phyloP scores from a whole-genome alignment of 768 basidiomycete species.

The Pleurotus cornucopiae region DNA sequence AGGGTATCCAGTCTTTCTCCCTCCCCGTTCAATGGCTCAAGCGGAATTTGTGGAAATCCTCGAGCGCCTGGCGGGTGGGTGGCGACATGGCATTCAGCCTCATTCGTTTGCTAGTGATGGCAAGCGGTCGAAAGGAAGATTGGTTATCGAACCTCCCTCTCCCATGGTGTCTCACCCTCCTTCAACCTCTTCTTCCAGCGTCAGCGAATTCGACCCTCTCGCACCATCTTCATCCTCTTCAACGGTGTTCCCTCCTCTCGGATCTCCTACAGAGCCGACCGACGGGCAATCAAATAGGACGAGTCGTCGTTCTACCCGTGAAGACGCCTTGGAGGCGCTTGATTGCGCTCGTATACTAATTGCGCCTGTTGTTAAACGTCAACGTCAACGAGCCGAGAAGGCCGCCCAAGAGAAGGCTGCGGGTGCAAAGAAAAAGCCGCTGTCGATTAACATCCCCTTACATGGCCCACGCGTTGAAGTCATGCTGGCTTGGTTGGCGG shows the following conservation, averaged over 20 bases:
- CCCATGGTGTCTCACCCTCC: slow-evolving; percentile 20
- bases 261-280: background rate
- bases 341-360: slow-evolving; percentile 72
- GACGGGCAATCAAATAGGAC: slow-evolving; percentile 13
- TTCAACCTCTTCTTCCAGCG: slow-evolving; percentile 18
- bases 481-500: slow-evolving; percentile 80
- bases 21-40: slow-evolving; percentile 85
- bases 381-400: slow-evolving; percentile 54
- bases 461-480: slow-evolving; percentile 86
- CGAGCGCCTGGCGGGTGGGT: slow-evolving; percentile 75
- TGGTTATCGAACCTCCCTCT: slow-evolving; percentile 40
- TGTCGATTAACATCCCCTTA: slow-evolving; percentile 75
- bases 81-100: slow-evolving; percentile 62
- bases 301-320: slow-evolving; percentile 12
- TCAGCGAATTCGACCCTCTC: slow-evolving; percentile 11
- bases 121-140: slow-evolving; percentile 28
- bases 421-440: slow-evolving; percentile 50
- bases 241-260: slow-evolving; percentile 6
- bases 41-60: slow-evolving; percentile 85
- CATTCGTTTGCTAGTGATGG: slow-evolving; percentile 41
- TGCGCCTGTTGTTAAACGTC: slow-evolving; percentile 62
- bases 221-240: slow-evolving; percentile 11
- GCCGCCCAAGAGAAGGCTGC: slow-evolving; percentile 44
- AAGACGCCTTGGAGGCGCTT: slow-evolving; percentile 51
- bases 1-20: slow-evolving; percentile 84